Evolutionary conservation across 768 basidiomycete species (phyloP), one percentile per base, ranked within the genome.

Genomic region (Pilatotrama ljubarskyi): DNA sequence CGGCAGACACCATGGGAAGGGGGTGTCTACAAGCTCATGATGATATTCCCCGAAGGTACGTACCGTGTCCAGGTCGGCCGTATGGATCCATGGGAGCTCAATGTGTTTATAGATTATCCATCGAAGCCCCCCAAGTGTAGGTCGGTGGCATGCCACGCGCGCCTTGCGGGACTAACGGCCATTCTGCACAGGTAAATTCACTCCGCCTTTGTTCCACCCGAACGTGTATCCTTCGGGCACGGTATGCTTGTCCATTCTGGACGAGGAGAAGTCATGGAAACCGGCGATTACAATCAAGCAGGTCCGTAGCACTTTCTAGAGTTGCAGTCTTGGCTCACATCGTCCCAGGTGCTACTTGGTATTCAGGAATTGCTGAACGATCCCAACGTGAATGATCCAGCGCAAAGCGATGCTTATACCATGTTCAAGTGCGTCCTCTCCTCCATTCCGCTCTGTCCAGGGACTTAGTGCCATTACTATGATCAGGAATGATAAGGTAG

Each of bases 161-260:
- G 46, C 52, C 46, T 32, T 9, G 44, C 25, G 37, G 37, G 15
- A 17, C 32, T 40, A n/a, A 49, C 42, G 55, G 41, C 63, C 44
- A 67, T 36, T 18, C 42, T 13, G 13, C 24, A 40, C 70, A 97
- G 95, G 95, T 79, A 98, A 98, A 87, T 98, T 98, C 76, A 79
- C 86, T 0, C 97, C 96, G 2, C 89, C 96, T 36, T 78, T 98
- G 49, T 98, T 98, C 78, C 96, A 99, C 72, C 95, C 96, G 25
- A 98, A 98, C 71, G 95, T 99, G 55, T 99, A 98, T 71, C 97
- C 97, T 0, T 98, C 96, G 29, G 97, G 97, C 24, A 99, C 97
- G 18, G 95, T 98, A 46, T 98, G 96, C 73, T 80, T 99, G 26
- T 98, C 95, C 11, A 99, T 99, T 69, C 77, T 99, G 54, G 96